phyloP scores from a whole-genome alignment of 345 rosid genomes.

The Eucalyptus pumila region DNA sequence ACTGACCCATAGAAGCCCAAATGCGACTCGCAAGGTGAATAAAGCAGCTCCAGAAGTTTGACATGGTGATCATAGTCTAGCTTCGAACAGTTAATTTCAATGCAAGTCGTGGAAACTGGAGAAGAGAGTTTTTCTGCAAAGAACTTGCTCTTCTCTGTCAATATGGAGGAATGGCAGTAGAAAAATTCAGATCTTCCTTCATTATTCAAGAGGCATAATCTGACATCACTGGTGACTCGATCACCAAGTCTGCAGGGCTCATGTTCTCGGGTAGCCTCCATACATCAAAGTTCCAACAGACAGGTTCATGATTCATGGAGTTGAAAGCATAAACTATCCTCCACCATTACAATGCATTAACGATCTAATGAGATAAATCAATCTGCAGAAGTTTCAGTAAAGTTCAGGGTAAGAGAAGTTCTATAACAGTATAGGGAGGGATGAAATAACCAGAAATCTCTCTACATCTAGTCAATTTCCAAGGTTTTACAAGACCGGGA shows the following conservation, averaged over 20 bases:
- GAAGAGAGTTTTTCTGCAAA: slow-evolving; percentile 19
- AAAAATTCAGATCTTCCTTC: slow-evolving; percentile 32
- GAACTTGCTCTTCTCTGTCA: slow-evolving; percentile 23
- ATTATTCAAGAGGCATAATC: slow-evolving; percentile 11
- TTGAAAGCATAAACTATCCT: background rate
- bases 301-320: slow-evolving; percentile 18
- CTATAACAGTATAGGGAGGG: background rate
- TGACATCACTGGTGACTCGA: slow-evolving; percentile 14
- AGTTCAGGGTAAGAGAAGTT: background rate
- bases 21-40: slow-evolving; percentile 11
- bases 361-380: background rate
- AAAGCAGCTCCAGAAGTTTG: slow-evolving; percentile 25
- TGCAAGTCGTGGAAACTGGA: background rate
- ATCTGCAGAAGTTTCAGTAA: background rate
- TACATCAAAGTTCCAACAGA: background rate
- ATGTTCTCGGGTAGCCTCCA: slow-evolving; percentile 14
- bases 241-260: slow-evolving; percentile 22
- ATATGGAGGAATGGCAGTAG: slow-evolving; percentile 18
- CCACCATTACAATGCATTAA: background rate
- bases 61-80: slow-evolving; percentile 25
- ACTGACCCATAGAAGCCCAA: slow-evolving; percentile 24
- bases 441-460: background rate
- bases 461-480: background rate
- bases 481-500: background rate
- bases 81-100: slow-evolving; percentile 25